These are phyloP conservation scores for Solanum chilense DNA, from an alignment of 257 asterid genomes.

Conservation along the genomic window DNA sequence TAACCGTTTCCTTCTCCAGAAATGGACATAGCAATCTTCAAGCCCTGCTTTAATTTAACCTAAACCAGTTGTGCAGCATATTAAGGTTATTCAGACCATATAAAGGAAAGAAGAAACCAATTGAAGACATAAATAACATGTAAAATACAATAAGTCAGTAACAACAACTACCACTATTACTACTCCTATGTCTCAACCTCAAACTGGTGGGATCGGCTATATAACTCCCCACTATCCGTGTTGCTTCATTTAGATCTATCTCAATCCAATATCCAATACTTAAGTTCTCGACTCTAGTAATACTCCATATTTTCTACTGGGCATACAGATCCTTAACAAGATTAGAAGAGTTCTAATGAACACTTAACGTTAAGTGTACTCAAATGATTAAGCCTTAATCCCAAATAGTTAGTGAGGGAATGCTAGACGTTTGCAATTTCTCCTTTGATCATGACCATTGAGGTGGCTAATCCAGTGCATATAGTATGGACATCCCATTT, in stretches of 20 bases:
- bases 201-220: neutral
- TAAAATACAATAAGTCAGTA: neutral
- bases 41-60: slow-evolving; percentile 93
- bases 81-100: neutral
- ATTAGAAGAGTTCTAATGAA: neutral
- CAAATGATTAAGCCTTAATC: neutral
- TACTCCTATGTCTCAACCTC: neutral
- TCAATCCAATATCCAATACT: neutral
- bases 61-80: slow-evolving; percentile 4
- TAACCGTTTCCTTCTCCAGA: slow-evolving; percentile 94
- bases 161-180: neutral
- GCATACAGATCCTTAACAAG: neutral
- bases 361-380: neutral
- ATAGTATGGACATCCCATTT: neutral
- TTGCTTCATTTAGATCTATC: neutral
- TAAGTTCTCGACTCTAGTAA: neutral
- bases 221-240: neutral
- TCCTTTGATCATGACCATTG: neutral
- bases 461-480: neutral
- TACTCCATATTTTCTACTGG: neutral
- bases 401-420: neutral
- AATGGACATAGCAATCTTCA: slow-evolving; percentile 82
- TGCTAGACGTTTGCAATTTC: neutral
- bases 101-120: neutral
- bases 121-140: neutral